Evolutionary conservation across 495 filamentous ascomycete species (phyloP).

Genomic region (Penicillium robsamsonii): DNA sequence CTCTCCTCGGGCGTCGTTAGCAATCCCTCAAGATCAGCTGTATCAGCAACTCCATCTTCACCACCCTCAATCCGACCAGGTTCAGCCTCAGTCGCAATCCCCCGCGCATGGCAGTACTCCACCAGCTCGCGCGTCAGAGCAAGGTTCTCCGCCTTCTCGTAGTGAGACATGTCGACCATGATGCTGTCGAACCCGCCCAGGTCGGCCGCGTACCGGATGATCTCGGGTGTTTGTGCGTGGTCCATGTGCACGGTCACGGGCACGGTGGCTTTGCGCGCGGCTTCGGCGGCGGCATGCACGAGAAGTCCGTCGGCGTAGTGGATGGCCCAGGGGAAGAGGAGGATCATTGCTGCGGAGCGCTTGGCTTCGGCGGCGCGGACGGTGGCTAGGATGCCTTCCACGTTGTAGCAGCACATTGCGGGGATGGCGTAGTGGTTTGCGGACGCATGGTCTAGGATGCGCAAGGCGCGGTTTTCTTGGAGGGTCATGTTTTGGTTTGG

Average conservation of each 20-base stretch:
- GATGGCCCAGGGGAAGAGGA: constrained; percentile 85
- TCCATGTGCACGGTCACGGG: constrained; percentile 75
- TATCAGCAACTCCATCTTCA: constrained; percentile 79
- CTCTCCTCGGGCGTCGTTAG: constrained; percentile 79
- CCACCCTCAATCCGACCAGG: constrained; percentile 81
- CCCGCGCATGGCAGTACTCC: constrained; percentile 67
- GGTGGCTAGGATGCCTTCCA: constrained; percentile 76
- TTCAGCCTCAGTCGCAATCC: constrained; percentile 78
- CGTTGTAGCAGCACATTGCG: constrained; percentile 83
- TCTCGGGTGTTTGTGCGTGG: constrained; percentile 71
- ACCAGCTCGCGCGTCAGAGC: constrained; percentile 67
- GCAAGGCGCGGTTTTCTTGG: constrained; percentile 63
- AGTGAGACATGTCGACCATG: constrained; percentile 82
- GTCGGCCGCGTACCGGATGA: constrained; percentile 64
- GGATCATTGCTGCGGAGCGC: constrained; percentile 72
- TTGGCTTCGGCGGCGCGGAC: constrained; percentile 75
- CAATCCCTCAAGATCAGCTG: constrained; percentile 67
- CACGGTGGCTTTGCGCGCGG: constrained; percentile 61
- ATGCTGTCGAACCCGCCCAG: constrained; percentile 72
- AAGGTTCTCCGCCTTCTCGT: constrained; percentile 80
- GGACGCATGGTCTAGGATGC: constrained; percentile 66
- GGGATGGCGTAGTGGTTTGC: constrained; percentile 66
- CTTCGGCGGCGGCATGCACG: constrained; percentile 63
- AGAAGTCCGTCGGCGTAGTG: constrained; percentile 64
- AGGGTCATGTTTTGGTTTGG: constrained; percentile 43